Evolutionary conservation across 495 filamentous ascomycete genomes (phyloP).

Genomic region (Penicillium macrosclerotiorum): DNA sequence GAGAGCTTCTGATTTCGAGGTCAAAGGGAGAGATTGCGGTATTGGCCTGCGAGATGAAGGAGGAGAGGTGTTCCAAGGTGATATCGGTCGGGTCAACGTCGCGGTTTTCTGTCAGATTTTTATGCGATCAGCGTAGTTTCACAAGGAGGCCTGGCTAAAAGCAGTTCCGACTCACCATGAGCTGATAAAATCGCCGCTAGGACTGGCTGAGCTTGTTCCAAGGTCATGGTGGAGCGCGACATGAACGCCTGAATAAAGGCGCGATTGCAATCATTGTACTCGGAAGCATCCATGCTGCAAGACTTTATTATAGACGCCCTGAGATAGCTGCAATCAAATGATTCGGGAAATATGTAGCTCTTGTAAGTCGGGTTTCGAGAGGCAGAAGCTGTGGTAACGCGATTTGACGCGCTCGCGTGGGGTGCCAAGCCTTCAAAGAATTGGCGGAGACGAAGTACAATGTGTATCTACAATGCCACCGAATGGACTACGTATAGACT

Average conservation of each 20-base stretch:
- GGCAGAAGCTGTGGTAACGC: conserved; percentile 10
- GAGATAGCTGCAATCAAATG: not conserved
- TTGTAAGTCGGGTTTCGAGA: not conserved
- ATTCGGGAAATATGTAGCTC: not conserved
- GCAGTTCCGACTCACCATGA: conserved; percentile 32
- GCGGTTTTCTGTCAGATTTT: conserved; percentile 31
- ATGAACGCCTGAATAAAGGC: conserved; percentile 95
- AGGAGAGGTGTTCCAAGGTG: conserved; percentile 62
- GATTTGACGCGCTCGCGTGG: conserved; percentile 17
- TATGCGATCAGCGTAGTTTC: not conserved
- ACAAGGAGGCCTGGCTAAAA: not conserved
- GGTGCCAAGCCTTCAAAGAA: conserved; percentile 15
- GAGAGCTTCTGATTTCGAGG: conserved; percentile 74
- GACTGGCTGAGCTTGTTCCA: conserved; percentile 66
- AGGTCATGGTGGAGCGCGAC: conserved; percentile 70
- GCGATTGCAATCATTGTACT: conserved; percentile 68
- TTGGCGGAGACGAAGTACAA: no score
- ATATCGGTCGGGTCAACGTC: conserved; percentile 54
- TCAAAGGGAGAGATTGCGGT: conserved; percentile 74
- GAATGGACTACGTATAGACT: no score
- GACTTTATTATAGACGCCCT: no score
- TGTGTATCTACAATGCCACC: no score
- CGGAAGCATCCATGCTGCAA: not conserved
- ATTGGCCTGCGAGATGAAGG: conserved; percentile 69
- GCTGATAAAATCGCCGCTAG: conserved; percentile 72